Evolutionary conservation across 371 early-diverging fungal genomes (phyloP), one percentile per base, ranked within the genome.

Genomic region (Nematocida sp.): DNA sequence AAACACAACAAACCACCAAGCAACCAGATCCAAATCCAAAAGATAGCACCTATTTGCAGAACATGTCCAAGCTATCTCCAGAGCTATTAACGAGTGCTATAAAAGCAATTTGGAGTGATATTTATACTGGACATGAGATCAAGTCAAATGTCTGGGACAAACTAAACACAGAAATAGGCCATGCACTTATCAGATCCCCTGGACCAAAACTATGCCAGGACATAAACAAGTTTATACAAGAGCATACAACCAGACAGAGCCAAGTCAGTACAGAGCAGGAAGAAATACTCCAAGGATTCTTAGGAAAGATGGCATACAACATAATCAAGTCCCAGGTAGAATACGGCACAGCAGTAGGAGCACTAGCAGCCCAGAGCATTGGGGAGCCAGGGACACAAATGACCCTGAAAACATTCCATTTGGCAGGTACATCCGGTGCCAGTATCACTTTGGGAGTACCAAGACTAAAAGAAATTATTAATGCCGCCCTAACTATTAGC

Each of bases 351-450:
- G 80, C 82, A 19, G 80, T 79, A 4, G 97, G 99, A 47, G 94
- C 96, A 38, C 85, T 99, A 54, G 96, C 93, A 37, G 96, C 94
- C 0, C 96, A 96, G 82, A 89, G 90, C 62, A 94, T 99, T 78
- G 96, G 97, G 77, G 97, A 96, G 80, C 99, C 99, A 34, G 95
- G 95, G 67, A 99, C 97, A 1, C 97, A 98, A 83, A 98, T 98
- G 99, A 98, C 99, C 46, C 85, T 98, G 65, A 96, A 96, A 83
- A 95, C 99, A 80, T 98, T 98, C 90, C 99, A 98, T 85, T 96
- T 95, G 89, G 96, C 99, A 82, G 99, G 99, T 87, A 93, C 96
- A 51, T 93, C 94, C 41, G 88, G 89, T 79, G 93, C 94, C 93
- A 98, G 94, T 87, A 89, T 96, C 75, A 94, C 99, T 0, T 87